Base-by-base conservation (phyloP, 177 flowering plant species). In the Tripterygium wilfordii region DNA sequence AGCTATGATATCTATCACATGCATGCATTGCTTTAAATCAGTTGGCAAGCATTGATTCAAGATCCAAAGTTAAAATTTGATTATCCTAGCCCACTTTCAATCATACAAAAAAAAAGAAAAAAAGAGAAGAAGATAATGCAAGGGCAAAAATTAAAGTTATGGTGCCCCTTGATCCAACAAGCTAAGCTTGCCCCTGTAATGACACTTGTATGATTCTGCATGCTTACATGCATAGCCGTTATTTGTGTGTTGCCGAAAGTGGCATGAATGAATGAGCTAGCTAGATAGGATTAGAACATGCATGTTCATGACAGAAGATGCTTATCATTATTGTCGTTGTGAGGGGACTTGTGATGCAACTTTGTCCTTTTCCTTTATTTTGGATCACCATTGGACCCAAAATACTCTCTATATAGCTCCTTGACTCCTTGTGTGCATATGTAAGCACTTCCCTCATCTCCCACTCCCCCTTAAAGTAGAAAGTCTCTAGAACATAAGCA, bases 391-490 rank as follows among this genome's bases (percentile, higher is more conserved):
- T 42, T n/a, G 0, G 19, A 17, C 12, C 8, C 12, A 30, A 30
- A 30, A 12, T 6, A 30, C 12, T 30, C 7, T 30, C 12, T 16
- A 18, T 12, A 12, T 26, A 38, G 8, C 14, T 4, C n/a, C 30
- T 27, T 51, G 15, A 16, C 8, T 28, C 2, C 21, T 39, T 9
- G 41, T 32, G 15, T 36, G 35, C 32, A 21, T 15, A 31, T 26
- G 58, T 27, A 44, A 49, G 33, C 51, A 22, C 47, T 23, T 36
- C 37, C 51, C 42, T 45, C 45, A 43, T 45, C 48, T 14, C 40
- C 48, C 60, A 53, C 45, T 58, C 53, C 56, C n/a, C n/a, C n/a
- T n/a, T 8, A 10, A 53, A 66, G 39, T 60, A 63, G 60, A 40
- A 66, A 53, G 60, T 57, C 36, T 8, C 10, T 16, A 31, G n/a